phyloP scores from a whole-genome alignment of 176 grass and related monocot species.

The Ananas comosus region DNA sequence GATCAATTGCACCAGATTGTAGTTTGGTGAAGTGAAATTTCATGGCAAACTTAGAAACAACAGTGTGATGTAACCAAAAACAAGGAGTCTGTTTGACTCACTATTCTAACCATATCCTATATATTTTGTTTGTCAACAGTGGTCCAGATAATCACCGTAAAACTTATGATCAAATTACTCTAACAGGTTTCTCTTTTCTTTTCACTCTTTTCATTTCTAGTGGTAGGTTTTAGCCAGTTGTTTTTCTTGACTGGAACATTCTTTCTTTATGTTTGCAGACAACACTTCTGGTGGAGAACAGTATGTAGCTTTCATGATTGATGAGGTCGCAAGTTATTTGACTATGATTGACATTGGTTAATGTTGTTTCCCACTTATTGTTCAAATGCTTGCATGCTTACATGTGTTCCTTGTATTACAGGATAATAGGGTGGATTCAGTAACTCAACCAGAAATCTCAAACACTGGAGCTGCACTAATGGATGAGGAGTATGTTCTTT shows the following conservation, averaged over 20 bases:
- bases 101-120: conserved; percentile 7
- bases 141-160: conserved; percentile 48
- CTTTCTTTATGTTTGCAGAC: conserved; percentile 27
- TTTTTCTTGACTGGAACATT: conserved; percentile 4
- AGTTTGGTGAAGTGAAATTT: no score
- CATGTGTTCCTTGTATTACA: conserved; percentile 24
- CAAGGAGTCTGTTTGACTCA: neutral
- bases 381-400: conserved; percentile 9
- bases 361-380: neutral
- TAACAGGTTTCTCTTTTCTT: conserved; percentile 31
- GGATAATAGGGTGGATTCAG: conserved; percentile 33
- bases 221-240: neutral
- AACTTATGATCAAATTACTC: conserved; percentile 67
- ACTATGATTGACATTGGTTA: conserved; percentile 1
- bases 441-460: conserved; percentile 21
- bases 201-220: neutral
- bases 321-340: conserved; percentile 47
- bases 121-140: conserved; percentile 30
- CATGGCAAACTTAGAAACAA: no score
- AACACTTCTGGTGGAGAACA: conserved; percentile 24
- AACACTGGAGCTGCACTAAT: conserved; percentile 22
- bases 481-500: conserved; percentile 42
- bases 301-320: conserved; percentile 52
- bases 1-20: no score
- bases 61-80: neutral